A percentile compares a stretch with the other conserved stretches of the same genome.
Conservation (phyloP, 768 basidiomycete genomes). For the Pseudohyphozyma bogoriensis region DNA sequence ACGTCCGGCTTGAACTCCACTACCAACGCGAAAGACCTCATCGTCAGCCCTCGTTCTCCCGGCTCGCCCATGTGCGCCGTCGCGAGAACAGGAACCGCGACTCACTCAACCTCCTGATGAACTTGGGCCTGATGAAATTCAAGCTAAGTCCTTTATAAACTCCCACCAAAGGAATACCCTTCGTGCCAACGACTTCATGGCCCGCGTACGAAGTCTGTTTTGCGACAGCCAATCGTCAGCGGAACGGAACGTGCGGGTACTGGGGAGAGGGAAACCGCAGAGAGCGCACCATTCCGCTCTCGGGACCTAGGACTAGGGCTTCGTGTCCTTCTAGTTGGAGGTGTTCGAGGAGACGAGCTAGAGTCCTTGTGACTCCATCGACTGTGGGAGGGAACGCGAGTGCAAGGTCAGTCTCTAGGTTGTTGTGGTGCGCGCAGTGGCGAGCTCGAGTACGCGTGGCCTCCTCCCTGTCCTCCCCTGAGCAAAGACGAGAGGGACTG, state of each 20-base stretch:
- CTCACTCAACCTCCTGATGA: slow-evolving; percentile 33
- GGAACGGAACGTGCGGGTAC: not conserved
- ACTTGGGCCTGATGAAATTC: slow-evolving; percentile 43
- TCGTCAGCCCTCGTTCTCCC: not conserved
- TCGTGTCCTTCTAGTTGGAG: slow-evolving; percentile 42
- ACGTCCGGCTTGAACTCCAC: slow-evolving; percentile 40
- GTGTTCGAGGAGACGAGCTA: slow-evolving; percentile 43
- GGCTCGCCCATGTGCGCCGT: not conserved
- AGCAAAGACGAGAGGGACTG: too few species aligned
- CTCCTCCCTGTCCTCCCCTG: too few species aligned
- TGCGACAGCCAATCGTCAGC: not conserved
- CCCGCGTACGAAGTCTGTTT: slow-evolving; percentile 40
- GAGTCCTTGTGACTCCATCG: slow-evolving; percentile 44
- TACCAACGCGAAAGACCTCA: not conserved
- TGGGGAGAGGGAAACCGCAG: not conserved
- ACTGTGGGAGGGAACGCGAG: slow-evolving; percentile 9
- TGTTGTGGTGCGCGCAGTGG: too few species aligned
- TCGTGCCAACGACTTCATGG: slow-evolving; percentile 42
- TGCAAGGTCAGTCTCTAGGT: not conserved
- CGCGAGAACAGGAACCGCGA: not conserved
- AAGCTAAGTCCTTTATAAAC: slow-evolving; percentile 41
- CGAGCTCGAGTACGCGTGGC: not conserved
- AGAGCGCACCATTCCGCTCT: slow-evolving; percentile 36
- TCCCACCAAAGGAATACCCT: slow-evolving; percentile 40
- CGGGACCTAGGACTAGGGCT: slow-evolving; percentile 43